Percentiles rank a stretch among this genome's conserved stretches.
These are phyloP conservation scores for Rhizopogon salebrosus DNA, from an alignment of 768 basidiomycete genomes.

Conservation along the genomic window DNA sequence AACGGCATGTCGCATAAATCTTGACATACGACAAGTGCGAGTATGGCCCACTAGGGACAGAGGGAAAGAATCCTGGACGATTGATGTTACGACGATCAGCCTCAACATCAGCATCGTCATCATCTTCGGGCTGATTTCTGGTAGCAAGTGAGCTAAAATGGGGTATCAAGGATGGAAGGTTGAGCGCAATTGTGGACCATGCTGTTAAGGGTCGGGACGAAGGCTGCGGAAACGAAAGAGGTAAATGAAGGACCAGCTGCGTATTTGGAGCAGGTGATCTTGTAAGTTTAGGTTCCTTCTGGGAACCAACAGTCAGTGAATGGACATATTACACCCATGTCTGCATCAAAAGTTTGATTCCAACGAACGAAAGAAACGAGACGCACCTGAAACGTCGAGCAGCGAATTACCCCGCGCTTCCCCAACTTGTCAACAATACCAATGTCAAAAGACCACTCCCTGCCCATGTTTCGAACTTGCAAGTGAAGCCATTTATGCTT, in stretches of 20 bases:
- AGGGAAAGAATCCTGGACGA: slow-evolving; percentile 7
- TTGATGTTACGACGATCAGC: slow-evolving; percentile 6
- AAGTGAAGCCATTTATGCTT: slow-evolving; percentile 73
- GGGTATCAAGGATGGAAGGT: slow-evolving; percentile 54
- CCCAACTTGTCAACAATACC: slow-evolving; percentile 64
- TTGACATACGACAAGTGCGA: slow-evolving; percentile 69
- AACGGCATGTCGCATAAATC: slow-evolving; percentile 72
- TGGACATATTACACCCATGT: not conserved
- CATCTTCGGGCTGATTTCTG: slow-evolving; percentile 15
- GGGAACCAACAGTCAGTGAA: slow-evolving; percentile 7
- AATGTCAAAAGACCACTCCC: slow-evolving; percentile 72
- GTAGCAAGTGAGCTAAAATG: slow-evolving; percentile 52
- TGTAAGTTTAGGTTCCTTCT: slow-evolving; percentile 53
- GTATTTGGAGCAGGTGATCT: slow-evolving; percentile 24
- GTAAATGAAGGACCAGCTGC: slow-evolving; percentile 66
- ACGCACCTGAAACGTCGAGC: slow-evolving; percentile 78
- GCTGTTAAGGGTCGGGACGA: slow-evolving; percentile 57
- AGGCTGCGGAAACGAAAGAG: slow-evolving; percentile 54
- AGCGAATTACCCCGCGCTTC: slow-evolving; percentile 53
- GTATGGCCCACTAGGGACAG: slow-evolving; percentile 48
- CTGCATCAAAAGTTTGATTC: not conserved
- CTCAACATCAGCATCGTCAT: slow-evolving; percentile 15
- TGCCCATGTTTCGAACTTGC: slow-evolving; percentile 63
- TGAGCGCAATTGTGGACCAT: slow-evolving; percentile 63
- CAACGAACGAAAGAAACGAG: not conserved